Base-by-base conservation (phyloP, 768 basidiomycete species). In the Cystobasidiopsis lactophilus region DNA sequence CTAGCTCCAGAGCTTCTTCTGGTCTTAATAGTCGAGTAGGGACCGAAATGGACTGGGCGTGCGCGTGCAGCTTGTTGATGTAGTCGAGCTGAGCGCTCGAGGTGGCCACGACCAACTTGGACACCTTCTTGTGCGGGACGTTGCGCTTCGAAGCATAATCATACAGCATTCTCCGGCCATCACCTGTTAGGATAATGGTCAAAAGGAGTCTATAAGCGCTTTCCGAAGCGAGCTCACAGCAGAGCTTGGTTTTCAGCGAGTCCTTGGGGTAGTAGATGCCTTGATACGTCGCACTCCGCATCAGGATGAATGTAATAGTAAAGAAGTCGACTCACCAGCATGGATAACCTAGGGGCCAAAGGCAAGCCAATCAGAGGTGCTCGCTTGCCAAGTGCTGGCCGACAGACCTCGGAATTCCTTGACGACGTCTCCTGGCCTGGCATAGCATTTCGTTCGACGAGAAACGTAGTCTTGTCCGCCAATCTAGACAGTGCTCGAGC, bases 41-140 rank as follows among this genome's bases (percentile, higher is more conserved):
- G 1, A 63, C 57, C 35, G 56, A 52, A 16, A 85, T 69, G 48
- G 65, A 65, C 44, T 68, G 67, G 2, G 79, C 76, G 62, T 82
- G 82, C 16, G 68, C 64, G 55, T 80, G 73, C 2, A 96, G 74
- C 19, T 70, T 64, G 52, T 79, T 70, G 37, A 96, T 73, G 65
- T 91, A 91, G 0, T 70, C 57, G 37, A 67, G 70, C 59, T 95
- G 85, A 5, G 57, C 45, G 47, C 73, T 69, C 18, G 69, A 66
- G 18, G 71, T 75, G 0, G 84, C 91, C 38, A 96, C 81, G 1
- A 96, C 77, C 18, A 98, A 78, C 68, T 96, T 98, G 38, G 88
- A 85, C 0, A 77, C 75, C 65, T 79, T 82, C 43, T 72, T 72
- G 63, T 76, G 70, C 0, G 79, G 78, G 35, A 96, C 75, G 44